phyloP scores from a whole-genome alignment of 176 grass and related monocot species.

The Musa schizocarpa region DNA sequence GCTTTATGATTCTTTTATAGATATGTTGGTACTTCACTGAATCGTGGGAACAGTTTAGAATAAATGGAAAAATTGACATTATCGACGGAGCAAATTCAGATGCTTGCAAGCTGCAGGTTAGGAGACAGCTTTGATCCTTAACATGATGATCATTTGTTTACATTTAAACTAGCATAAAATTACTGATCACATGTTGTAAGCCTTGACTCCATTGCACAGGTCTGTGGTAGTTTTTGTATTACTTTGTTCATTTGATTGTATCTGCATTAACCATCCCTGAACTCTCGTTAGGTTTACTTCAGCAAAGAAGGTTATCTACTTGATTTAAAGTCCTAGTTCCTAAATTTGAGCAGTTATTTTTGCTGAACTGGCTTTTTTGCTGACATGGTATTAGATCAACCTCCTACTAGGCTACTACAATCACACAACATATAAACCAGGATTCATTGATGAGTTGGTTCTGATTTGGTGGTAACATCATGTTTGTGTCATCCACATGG shows the following conservation, averaged over 20 bases:
- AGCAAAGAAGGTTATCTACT: too few relatives aligned
- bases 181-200: background rate
- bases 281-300: too few relatives aligned
- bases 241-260: too few relatives aligned
- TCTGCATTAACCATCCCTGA: too few relatives aligned
- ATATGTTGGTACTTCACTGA: slow-evolving; percentile 97
- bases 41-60: slow-evolving; percentile 89
- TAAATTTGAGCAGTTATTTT: too few relatives aligned
- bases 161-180: background rate
- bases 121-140: background rate
- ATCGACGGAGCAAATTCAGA: slow-evolving; percentile 52
- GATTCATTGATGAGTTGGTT: too few relatives aligned
- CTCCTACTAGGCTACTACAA: too few relatives aligned
- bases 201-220: background rate
- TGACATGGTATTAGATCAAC: too few relatives aligned
- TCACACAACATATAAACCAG: too few relatives aligned
- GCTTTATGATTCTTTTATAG: slow-evolving; percentile 25
- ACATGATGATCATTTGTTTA: background rate
- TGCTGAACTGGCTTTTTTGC: too few relatives aligned
- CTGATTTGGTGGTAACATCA: too few relatives aligned
- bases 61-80: slow-evolving; percentile 58
- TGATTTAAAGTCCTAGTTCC: too few relatives aligned
- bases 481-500: background rate
- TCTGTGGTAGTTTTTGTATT: background rate
- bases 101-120: slow-evolving; percentile 68